A percentile compares a stretch with the other conserved stretches of the same genome.
Evolutionary conservation across 805 yeast species (phyloP).

Genomic region (Saccharomycopsis oosterbeekiorum): DNA sequence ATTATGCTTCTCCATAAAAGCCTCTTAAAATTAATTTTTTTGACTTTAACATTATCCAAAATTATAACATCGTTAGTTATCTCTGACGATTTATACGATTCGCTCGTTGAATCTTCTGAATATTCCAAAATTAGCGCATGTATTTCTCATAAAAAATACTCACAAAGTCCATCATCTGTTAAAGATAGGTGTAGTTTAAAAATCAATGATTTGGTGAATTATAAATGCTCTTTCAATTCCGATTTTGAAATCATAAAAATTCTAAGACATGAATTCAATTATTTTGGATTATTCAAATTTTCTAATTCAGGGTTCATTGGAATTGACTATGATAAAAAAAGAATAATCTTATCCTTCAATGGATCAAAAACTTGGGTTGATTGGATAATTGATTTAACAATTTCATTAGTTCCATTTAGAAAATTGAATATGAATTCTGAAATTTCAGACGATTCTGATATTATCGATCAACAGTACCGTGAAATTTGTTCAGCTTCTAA

Average conservation of each 20-base stretch:
- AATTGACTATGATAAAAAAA: conserved; percentile 34
- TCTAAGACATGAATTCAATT: conserved; percentile 3
- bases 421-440: conserved; percentile 26
- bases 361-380: conserved; percentile 57
- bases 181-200: neutral
- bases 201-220: neutral
- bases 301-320: conserved; percentile 37
- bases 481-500: conserved; percentile 28
- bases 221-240: neutral
- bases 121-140: conserved; percentile 11
- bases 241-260: conserved; percentile 9
- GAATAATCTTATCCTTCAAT: conserved; percentile 44
- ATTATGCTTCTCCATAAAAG: neutral
- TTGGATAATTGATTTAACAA: conserved; percentile 51
- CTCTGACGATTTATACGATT: conserved; percentile 3
- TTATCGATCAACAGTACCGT: neutral
- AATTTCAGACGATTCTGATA: neutral
- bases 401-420: conserved; percentile 35
- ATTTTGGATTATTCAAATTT: neutral
- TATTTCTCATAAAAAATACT: neutral
- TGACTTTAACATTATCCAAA: neutral
- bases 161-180: neutral
- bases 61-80: neutral
- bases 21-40: neutral
- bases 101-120: conserved; percentile 4